Base-by-base conservation (phyloP, 2,329 filamentous ascomycete species). In the Clarireedia sp. region DNA sequence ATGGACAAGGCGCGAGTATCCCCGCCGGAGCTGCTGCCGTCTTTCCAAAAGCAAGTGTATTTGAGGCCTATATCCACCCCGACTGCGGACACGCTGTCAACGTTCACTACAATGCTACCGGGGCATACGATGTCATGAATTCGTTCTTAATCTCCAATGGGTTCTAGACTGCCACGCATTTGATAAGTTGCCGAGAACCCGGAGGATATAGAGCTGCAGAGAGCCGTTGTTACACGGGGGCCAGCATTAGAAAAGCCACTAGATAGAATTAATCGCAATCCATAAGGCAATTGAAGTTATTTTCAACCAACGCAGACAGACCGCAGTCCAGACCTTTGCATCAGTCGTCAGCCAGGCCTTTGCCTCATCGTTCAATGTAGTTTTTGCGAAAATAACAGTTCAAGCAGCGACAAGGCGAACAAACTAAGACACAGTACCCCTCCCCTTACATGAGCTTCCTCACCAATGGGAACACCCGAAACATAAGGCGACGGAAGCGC, bases 61-160 rank as follows among this genome's bases (percentile, higher is more conserved):
- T 54, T 49, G 17, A 10, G 1, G 14, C 45, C 3, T 24, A 36
- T 24, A 17, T 49, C 5, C 16, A 48, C 24, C 24, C 10, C 1
- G 24, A 17, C 0, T 41, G 44, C 40, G 51, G 51, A 1, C 51
- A 54, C 33, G 45, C 51, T 36, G 51, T 54, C 16, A 54, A 54
- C 36, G 51, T 54, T 12, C 51, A 54, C 43, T 43, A 29, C 23
- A 36, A 36, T 24, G 26, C 51, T 19, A 17, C 37, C n/a, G 51
- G 24, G 23, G 51, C 45, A 21, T 54, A 54, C 23, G 17, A 19
- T 14, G 45, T 54, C 12, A 54, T 54, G 51, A 54, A 54, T 49
- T 38, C 10, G 14, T 49, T 54, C 44, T 54, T 49, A 45, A 21
- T n/a, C 14, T 17, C 40, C 23, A 17, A 43, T 3, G 26, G 26